Evolutionary conservation across 805 yeast genomes (phyloP).

Genomic region (Starmera quercuum): DNA sequence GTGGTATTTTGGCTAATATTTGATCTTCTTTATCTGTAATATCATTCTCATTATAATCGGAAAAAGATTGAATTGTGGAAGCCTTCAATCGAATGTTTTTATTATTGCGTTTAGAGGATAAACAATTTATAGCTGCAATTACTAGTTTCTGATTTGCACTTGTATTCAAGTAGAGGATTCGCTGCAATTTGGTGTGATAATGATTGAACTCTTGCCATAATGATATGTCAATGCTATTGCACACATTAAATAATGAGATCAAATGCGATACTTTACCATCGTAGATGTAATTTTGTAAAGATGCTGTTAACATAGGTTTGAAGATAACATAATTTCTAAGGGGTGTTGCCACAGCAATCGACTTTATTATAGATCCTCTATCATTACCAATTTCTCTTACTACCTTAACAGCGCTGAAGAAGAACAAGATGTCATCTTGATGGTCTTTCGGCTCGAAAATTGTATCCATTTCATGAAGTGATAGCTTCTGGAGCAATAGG

Average conservation of each 20-base stretch:
- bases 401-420: conserved; percentile 50
- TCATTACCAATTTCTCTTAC: conserved; percentile 31
- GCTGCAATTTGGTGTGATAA: conserved; percentile 9
- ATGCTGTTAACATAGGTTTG: conserved; percentile 48
- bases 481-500: conserved; percentile 6
- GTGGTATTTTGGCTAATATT: conserved; percentile 24
- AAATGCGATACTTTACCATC: conserved; percentile 13
- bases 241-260: conserved; percentile 12
- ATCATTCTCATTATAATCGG: conserved; percentile 24
- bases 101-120: conserved; percentile 5
- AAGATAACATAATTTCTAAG: conserved; percentile 46
- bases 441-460: conserved; percentile 13
- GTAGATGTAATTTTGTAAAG: conserved; percentile 31
- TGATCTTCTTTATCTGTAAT: conserved; percentile 25
- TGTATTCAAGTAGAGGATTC: conserved; percentile 11
- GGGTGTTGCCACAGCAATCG: conserved; percentile 51
- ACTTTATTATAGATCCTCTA: conserved; percentile 54
- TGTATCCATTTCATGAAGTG: conserved; percentile 11
- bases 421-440: conserved; percentile 35
- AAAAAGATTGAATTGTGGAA: conserved; percentile 14
- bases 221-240: conserved; percentile 15
- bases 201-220: conserved; percentile 12
- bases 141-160: conserved; percentile 14
- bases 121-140: conserved; percentile 13
- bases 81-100: conserved; percentile 2